These are phyloP conservation scores for Sporothrix brunneoviolacea DNA, from an alignment of 2,329 filamentous ascomycete species.

Conservation along the genomic window DNA sequence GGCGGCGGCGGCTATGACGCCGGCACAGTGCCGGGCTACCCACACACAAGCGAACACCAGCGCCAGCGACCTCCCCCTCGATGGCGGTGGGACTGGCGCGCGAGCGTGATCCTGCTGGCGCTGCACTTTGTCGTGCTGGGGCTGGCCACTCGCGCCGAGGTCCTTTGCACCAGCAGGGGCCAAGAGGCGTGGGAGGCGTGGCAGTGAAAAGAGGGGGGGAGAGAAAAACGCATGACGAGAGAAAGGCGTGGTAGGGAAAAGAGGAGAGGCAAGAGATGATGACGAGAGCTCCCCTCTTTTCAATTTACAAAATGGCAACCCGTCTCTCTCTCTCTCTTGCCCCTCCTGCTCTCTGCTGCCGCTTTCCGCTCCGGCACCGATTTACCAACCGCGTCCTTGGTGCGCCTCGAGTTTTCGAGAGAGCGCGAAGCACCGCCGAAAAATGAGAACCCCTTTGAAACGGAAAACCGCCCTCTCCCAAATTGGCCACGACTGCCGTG, in stretches of 20 bases:
- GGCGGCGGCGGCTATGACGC: too few species aligned
- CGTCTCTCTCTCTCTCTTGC: background rate
- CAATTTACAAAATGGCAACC: background rate
- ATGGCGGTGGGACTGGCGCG: slow-evolving; percentile 29
- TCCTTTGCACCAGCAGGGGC: slow-evolving; percentile 25
- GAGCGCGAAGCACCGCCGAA: too few species aligned
- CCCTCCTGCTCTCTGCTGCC: background rate
- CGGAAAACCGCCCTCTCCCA: too few species aligned
- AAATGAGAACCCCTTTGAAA: too few species aligned
- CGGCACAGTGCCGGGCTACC: too few species aligned
- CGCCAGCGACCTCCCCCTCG: background rate
- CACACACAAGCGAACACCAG: background rate
- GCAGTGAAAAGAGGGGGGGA: slow-evolving; percentile 9
- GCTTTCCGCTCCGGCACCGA: background rate
- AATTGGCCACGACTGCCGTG: slow-evolving; percentile 14
- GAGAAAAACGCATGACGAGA: too few species aligned
- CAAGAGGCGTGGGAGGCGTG: slow-evolving; percentile 19
- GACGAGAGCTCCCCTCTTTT: background rate
- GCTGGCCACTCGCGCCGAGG: slow-evolving; percentile 25
- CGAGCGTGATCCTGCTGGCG: slow-evolving; percentile 27
- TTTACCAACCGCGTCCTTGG: background rate
- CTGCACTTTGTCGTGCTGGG: slow-evolving; percentile 30
- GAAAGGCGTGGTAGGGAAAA: background rate
- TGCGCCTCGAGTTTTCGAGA: background rate
- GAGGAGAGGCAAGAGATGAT: too few species aligned